Conservation (phyloP, 345 rosid species). For the Eucalyptus curtisii region DNA sequence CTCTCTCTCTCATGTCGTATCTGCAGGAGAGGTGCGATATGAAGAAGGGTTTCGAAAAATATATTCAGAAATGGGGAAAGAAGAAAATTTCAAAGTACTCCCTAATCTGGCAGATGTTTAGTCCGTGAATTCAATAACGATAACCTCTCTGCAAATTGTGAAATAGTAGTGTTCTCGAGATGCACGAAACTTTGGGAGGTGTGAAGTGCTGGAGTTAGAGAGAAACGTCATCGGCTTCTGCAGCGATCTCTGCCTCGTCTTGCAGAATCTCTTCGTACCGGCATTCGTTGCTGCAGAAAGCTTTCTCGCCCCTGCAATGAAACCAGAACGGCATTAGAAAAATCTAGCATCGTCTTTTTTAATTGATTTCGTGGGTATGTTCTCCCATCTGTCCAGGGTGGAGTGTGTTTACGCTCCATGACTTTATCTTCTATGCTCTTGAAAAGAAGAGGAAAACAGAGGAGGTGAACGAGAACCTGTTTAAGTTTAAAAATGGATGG, state of each 20-base stretch:
- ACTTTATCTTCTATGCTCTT: no score
- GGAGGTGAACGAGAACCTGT: not conserved
- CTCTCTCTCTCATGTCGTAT: not conserved
- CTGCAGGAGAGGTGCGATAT: not conserved
- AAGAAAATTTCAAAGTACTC: not conserved
- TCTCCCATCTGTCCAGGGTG: not conserved
- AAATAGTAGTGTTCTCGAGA: not conserved
- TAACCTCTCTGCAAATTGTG: not conserved
- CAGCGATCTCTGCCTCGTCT: conserved; percentile 28
- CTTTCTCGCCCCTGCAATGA: conserved; percentile 68
- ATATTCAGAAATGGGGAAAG: not conserved
- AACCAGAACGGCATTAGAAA: not conserved
- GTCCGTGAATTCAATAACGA: not conserved
- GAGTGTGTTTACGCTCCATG: not conserved
- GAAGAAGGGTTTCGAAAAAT: not conserved
- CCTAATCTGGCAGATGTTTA: not conserved
- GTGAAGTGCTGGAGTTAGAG: not conserved
- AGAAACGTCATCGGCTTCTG: not conserved
- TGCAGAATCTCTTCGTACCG: conserved; percentile 58
- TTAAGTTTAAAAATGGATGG: not conserved
- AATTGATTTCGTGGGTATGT: not conserved
- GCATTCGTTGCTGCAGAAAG: conserved; percentile 79
- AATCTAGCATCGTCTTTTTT: not conserved
- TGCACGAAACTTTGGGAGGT: not conserved
- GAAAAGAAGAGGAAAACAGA: not conserved